Base-by-base conservation (phyloP, 306 rosid species). In the Rosa chinensis region DNA sequence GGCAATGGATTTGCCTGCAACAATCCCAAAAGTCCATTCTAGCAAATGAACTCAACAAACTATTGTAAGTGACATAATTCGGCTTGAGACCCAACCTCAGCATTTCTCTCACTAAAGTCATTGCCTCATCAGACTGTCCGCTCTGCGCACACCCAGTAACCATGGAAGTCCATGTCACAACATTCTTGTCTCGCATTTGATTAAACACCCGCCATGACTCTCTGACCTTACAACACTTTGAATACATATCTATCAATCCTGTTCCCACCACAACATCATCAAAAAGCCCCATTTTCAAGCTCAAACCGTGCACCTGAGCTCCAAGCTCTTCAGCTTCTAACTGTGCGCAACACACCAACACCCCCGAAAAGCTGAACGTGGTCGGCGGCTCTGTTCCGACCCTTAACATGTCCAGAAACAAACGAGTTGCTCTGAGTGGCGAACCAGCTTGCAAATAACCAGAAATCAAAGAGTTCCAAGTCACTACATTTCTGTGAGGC, bases 161-260 rank as follows among this genome's bases (percentile, higher is more conserved):
- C 85, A 88, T 85, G 66, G 91, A 85, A 81, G 82, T 88, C 89
- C 89, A 88, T 78, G 87, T 83, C 62, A 88, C 21, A 18, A 81
- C 81, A 81, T 88, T 85, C 79, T 47, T 85, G 1, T 83, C 66
- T 20, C 48, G 52, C 89, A 81, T 85, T 76, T 47, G 44, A 83
- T 85, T 43, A 61, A 88, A 88, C 72, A 85, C 81, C 50, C 50
- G 72, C 84, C 84, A 81, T 4, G 89, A 72, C 13, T 77, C 87
- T 12, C 79, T 66, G 9, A 88, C 49, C 21, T 69, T 55, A 43
- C 72, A 64, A 74, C 91, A 81, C 70, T 75, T 88, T 0, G 88
- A 77, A 71, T 85, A 88, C 89, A 85, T 78, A 39, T 84, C 88
- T 50, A 81, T 67, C 53, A 88, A 77, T 10, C 82, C 82, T 0